A percentile compares a stretch with the other conserved stretches of the same genome.
phyloP scores from a whole-genome alignment of 2,329 filamentous ascomycete genomes.

The Monosporascus ibericus region DNA sequence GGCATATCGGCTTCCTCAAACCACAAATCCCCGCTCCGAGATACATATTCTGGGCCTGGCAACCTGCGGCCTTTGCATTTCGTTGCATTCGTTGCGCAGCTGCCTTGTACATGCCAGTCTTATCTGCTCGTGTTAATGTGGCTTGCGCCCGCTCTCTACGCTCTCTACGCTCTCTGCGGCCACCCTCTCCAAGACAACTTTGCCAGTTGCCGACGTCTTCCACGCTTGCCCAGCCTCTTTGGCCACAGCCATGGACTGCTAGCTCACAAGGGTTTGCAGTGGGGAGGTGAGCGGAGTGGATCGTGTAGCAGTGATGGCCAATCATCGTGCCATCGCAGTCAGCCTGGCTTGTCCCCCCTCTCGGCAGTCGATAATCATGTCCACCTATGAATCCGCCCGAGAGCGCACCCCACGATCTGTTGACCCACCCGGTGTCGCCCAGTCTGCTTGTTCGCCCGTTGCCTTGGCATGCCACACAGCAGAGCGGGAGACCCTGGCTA shows the following conservation, averaged over 20 bases:
- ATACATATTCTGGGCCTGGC: neutral
- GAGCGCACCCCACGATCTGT: conserved; percentile 28
- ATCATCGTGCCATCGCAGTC: neutral
- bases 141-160: conserved; percentile 15
- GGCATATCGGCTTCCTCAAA: neutral
- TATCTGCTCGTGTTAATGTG: conserved; percentile 23
- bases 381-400: conserved; percentile 2
- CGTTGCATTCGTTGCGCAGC: conserved; percentile 16
- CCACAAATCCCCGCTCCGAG: neutral
- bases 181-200: conserved; percentile 14
- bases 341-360: neutral
- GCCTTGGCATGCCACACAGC: conserved; percentile 22
- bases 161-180: conserved; percentile 11
- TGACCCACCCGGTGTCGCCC: conserved; percentile 13
- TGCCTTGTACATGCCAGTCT: conserved; percentile 7
- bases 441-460: conserved; percentile 22
- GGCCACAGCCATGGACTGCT: conserved; percentile 13
- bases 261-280: neutral
- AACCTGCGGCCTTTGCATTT: conserved; percentile 8
- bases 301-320: neutral
- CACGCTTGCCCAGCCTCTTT: conserved; percentile 14
- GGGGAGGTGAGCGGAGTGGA: neutral
- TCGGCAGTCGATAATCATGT: conserved; percentile 1
- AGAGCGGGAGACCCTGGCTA: conserved; percentile 31
- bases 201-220: conserved; percentile 6